Base-by-base conservation (phyloP, 352 stramenopile species). In the Pythium phragmitis region DNA sequence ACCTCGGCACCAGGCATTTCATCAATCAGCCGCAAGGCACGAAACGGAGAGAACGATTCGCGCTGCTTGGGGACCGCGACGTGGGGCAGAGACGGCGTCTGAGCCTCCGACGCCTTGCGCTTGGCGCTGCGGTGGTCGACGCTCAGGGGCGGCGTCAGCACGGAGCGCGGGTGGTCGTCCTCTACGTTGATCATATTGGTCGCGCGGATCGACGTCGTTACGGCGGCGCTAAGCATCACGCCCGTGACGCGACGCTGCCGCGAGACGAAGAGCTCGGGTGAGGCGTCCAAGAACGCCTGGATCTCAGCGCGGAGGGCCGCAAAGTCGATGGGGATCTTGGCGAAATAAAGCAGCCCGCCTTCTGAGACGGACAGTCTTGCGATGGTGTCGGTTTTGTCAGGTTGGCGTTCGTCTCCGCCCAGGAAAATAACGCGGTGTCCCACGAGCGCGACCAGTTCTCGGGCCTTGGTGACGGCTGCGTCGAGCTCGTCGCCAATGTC, bases 311-410 rank as follows among this genome's bases (percentile, higher is more conserved):
- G 82, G 23, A 92, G 48, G 1, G 69, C 57, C 8, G 78, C 70
- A 59, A 89, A 92, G 46, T 92, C 58, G 21, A 91, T 72, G 1
- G 84, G 82, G 1, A 88, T 66, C 4, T 43, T 70, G 11, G 78
- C 79, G 57, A 92, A 92, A 57, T 83, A 87, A 33, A 92, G 41
- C 4, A 80, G 75, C 4, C 84, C 80, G 5, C 55, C 53, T 53
- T 76, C 61, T 0, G 63, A 62, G 2, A 91, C 60, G 21, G 82
- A 91, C 14, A 82, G 70, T 3, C 74, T 43, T 7, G 71, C 74
- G 16, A 82, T 57, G 2, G 60, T 50, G 21, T 72, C 53, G 0
- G 72, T 89, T 42, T 72, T 73, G 6, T 70, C 65, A 0, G 62
- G 67, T 3, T 83, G 61, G 2, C 62, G 45, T 12, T 68, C 26